These are phyloP conservation scores for Ogataea wickerhamii DNA, from an alignment of 805 yeast species.

Conservation along the genomic window DNA sequence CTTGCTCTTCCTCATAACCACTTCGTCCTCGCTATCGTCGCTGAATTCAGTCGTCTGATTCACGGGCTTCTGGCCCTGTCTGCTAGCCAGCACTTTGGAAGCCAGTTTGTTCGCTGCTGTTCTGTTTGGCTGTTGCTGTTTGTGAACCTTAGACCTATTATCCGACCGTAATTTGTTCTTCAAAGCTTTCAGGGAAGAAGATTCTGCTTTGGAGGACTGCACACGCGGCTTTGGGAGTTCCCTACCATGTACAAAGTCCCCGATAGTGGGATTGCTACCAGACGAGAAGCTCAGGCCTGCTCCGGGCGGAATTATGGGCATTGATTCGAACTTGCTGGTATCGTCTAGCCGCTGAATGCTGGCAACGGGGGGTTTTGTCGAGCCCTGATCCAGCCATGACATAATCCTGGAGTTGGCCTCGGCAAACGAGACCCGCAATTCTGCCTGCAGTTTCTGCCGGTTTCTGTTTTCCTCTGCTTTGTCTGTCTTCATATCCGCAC, in stretches of 20 bases:
- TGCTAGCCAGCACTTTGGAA: not conserved
- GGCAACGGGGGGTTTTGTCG: slow-evolving; percentile 2
- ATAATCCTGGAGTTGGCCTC: slow-evolving; percentile 34
- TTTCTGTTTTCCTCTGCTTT: slow-evolving; percentile 40
- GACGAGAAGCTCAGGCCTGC: slow-evolving; percentile 23
- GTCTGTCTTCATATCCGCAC: slow-evolving; percentile 9
- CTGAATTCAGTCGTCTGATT: slow-evolving; percentile 3
- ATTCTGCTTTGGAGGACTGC: slow-evolving; percentile 11
- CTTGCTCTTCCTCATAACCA: slow-evolving; percentile 16
- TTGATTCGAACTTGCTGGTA: slow-evolving; percentile 8
- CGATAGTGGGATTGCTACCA: slow-evolving; percentile 9
- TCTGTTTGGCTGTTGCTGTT: slow-evolving; percentile 2
- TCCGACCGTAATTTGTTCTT: slow-evolving; percentile 27
- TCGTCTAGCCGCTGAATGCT: not conserved
- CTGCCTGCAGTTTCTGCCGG: slow-evolving; percentile 45
- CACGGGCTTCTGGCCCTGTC: slow-evolving; percentile 1
- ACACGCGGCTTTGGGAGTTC: slow-evolving; percentile 9
- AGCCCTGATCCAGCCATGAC: slow-evolving; percentile 35
- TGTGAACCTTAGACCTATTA: slow-evolving; percentile 14
- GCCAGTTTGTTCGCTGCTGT: not conserved
- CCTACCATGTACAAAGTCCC: slow-evolving; percentile 21
- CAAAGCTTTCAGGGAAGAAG: slow-evolving; percentile 24
- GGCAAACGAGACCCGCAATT: slow-evolving; percentile 41
- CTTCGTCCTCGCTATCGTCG: slow-evolving; percentile 24
- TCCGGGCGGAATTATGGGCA: slow-evolving; percentile 30